Evolutionary conservation across 208 protist genomes (phyloP), one percentile per base, ranked within the genome.

Genomic region (Crithidia bombi): DNA sequence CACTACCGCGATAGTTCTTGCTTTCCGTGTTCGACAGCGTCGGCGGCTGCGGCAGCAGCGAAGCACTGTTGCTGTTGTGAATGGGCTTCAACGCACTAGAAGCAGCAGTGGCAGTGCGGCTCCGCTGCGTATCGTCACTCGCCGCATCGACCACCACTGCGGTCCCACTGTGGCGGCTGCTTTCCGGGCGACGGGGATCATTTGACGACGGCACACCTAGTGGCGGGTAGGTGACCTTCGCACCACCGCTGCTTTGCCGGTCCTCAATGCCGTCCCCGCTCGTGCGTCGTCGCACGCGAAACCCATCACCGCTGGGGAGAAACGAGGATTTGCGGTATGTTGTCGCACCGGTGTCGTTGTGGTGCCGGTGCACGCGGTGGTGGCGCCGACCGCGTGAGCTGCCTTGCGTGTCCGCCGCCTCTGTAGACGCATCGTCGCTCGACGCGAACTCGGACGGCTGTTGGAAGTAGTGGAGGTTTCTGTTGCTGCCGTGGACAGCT

Each of bases 41-140:
- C 17, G 68, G 56, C 44, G 67, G 67, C 47, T 55, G 67, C 15
- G 44, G 68, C 49, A 36, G 68, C 14, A 66, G 28, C 11, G 39
- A 56, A 14, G 46, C 7, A 47, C 61, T 66, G 47, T 39, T 66
- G n/a, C n/a, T n/a, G 41, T 54, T 50, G 43, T 41, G 44, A 5
- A n/a, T 15, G 2, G 26, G 30, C 44, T 65, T 65, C 15, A 54
- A 5, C 17, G 0, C 46, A 3, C 33, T 10, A 28, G 58, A 3
- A 4, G 17, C 35, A 0, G 41, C 28, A 2, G 54, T n/a, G n/a
- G n/a, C n/a, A n/a, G n/a, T n/a, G n/a, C n/a, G n/a, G n/a, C n/a
- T n/a, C n/a, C n/a, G n/a, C n/a, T n/a, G n/a, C n/a, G n/a, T n/a
- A n/a, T n/a, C n/a, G n/a, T n/a, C n/a, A n/a, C n/a, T n/a, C n/a